Evolutionary conservation across 768 basidiomycete species (phyloP), one percentile per base, ranked within the genome.

Genomic region (Serendipita sp.): DNA sequence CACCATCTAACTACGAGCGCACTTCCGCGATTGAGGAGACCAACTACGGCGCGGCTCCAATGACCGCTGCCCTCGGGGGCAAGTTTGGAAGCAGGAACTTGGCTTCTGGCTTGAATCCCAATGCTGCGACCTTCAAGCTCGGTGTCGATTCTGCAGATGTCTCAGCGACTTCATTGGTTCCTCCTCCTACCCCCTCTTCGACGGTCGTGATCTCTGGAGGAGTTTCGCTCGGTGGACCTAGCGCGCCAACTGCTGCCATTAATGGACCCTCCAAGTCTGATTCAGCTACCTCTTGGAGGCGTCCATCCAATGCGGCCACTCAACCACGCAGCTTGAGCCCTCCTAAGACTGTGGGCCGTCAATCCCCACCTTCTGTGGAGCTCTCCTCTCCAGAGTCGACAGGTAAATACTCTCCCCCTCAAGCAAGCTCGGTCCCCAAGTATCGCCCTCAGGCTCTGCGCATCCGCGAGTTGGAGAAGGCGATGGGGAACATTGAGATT

Each of bases 1-100:
- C 51, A 45, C 35, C 45, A 53, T 38, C 65, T 38, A 18, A 62
- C 62, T 64, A 64, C 65, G 45, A 65, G 53, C 45, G 85, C 84
- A 71, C 76, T 85, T 48, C 80, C 58, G 74, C 82, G 63, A 70
- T 64, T 67, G 69, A 54, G 16, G 67, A 70, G 34, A 70, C 71
- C 44, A 60, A 72, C 38, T 82, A 84, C 53, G 85, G 86, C 47
- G 81, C 82, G 66, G 78, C 84, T 62, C 88, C 89, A 48, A 89
- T 89, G 89, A 87, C 88, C 34, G 88, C 90, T 54, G 79, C 84
- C 46, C 77, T 89, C 41, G 85, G 83, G 47, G 89, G 89, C 53
- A 83, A 83, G 67, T 89, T 88, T 66, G 88, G 88, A 35, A 79
- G 83, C 68, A 86, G 89, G 66, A 53, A 65, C 4, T 65, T 67